Evolutionary conservation across 495 filamentous ascomycete genomes (phyloP).

Genomic region (Collariella sp.): DNA sequence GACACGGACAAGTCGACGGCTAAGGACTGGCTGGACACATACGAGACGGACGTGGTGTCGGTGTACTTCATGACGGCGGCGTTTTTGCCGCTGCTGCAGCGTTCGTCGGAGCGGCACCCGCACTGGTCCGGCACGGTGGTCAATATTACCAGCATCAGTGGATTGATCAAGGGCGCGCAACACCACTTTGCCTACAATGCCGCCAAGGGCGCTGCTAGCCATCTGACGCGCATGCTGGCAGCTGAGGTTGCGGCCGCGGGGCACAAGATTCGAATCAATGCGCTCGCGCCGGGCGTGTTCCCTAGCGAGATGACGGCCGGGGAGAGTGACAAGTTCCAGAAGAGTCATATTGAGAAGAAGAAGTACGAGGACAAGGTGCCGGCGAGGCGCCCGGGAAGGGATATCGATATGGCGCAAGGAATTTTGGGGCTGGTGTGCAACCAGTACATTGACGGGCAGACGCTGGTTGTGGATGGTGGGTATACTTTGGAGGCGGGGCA

Average conservation of each 20-base stretch:
- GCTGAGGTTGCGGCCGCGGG: conserved; percentile 31
- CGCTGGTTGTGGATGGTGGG: conserved; percentile 58
- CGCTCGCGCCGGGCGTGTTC: conserved; percentile 67
- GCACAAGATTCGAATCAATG: conserved; percentile 54
- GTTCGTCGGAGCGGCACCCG: conserved; percentile 37
- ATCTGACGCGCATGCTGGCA: conserved; percentile 51
- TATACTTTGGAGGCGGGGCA: conserved; percentile 19
- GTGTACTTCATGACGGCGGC: conserved; percentile 48
- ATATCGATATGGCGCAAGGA: conserved; percentile 65
- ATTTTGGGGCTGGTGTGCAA: conserved; percentile 55
- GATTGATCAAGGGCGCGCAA: conserved; percentile 54
- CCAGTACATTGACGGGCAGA: conserved; percentile 66
- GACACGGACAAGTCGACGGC: conserved; percentile 37
- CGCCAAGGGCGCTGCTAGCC: conserved; percentile 65
- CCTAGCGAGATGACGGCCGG: conserved; percentile 64
- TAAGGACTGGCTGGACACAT: conserved; percentile 57
- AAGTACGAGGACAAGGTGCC: conserved; percentile 55
- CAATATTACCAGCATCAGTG: conserved; percentile 49
- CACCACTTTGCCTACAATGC: conserved; percentile 72
- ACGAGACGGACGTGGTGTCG: conserved; percentile 69
- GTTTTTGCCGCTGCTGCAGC: conserved; percentile 36
- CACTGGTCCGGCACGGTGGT: conserved; percentile 49
- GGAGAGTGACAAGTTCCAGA: conserved; percentile 49
- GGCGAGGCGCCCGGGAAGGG: conserved; percentile 53
- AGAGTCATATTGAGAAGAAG: conserved; percentile 53